Base-by-base conservation (phyloP, 2,329 filamentous ascomycete genomes). In the Proliferodiscus dingleyae region DNA sequence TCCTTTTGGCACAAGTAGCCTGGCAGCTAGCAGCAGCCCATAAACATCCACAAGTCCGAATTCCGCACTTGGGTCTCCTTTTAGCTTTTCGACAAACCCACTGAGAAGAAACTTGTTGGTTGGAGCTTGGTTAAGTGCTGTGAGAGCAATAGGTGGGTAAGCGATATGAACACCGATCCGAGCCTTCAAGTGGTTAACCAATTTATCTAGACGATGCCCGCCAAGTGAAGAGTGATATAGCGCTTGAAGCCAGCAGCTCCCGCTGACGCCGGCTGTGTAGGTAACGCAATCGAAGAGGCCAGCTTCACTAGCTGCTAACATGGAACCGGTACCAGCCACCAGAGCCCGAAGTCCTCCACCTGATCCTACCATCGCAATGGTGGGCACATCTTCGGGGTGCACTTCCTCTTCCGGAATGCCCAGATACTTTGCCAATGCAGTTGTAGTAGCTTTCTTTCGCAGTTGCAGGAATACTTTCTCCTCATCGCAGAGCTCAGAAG, bases 41-140 rank as follows among this genome's bases (percentile, higher is more conserved):
- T 97, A 98, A 10, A 95, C 75, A 63, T 98, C 93, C 13, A 98
- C 93, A 16, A 98, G 73, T 0, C 93, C 91, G 64, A 96, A 90
- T 47, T 87, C 80, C 0, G 90, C 85, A 11, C 82, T 73, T 0
- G 84, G 80, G 48, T 90, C 86, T 4, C 89, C 91, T 62, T 85
- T 89, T 23, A 95, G 73, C 66, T 95, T 96, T 65, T 98, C 93
- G 0, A 98, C 86, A 42, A 95, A 71, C 1, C 93, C 90, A 53
- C 84, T 85, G 9, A 98, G 73, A 1, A 98, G 77, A 54, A 87
- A 89, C 55, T 95, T 96, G 68, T 91, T 96, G 0, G 93, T 97
- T 0, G 93, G 93, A 0, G 91, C 83, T 5, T 86, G 85, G n/a
- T 85, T 87, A 11, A 97, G 74, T 4, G 93, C 74, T 16, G 84